Evolutionary conservation across 257 asterid genomes (phyloP), one percentile per base, ranked within the genome.

Genomic region (Prunella vulgaris): DNA sequence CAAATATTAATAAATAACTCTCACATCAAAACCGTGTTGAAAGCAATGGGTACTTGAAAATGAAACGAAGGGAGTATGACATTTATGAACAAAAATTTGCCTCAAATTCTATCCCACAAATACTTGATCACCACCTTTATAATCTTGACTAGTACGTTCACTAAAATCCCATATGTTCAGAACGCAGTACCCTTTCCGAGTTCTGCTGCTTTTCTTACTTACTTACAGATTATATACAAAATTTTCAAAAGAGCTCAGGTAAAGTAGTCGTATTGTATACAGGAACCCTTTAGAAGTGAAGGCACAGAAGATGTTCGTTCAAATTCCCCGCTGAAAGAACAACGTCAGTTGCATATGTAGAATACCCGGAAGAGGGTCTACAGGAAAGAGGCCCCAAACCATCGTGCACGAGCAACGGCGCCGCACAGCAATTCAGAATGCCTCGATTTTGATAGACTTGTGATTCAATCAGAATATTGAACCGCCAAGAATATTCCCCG

Each of bases 361-460:
- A 53, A 56, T 80, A 90, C 96, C 97, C 85, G 96, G 88, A 75
- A 84, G 83, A 63, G 99, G 95, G 88, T 88, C 97, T 21, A 84
- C 76, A 7, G 97, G 96, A 66, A 87, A 83, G 40, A 93, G 87
- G 14, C 90, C 94, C 99, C 99, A 93, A 79, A 93, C 99, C 99
- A 93, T 93, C 49, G n/a, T 44, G 56, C 51, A 37, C 57, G 42
- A 40, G 49, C 70, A 22, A 52, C n/a, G n/a, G n/a, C n/a, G n/a
- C n/a, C n/a, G n/a, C n/a, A n/a, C n/a, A n/a, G n/a, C n/a, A n/a
- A n/a, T n/a, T n/a, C n/a, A n/a, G n/a, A 64, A 46, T 5, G 53
- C 53, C 21, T 46, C 53, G 53, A 46, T n/a, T 46, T 46, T 46
- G 53, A 15, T 46, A 46, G 53, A 46, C 2, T 46, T n/a, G 18